phyloP scores from a whole-genome alignment of 495 filamentous ascomycete species.

The Daldinia loculata region DNA sequence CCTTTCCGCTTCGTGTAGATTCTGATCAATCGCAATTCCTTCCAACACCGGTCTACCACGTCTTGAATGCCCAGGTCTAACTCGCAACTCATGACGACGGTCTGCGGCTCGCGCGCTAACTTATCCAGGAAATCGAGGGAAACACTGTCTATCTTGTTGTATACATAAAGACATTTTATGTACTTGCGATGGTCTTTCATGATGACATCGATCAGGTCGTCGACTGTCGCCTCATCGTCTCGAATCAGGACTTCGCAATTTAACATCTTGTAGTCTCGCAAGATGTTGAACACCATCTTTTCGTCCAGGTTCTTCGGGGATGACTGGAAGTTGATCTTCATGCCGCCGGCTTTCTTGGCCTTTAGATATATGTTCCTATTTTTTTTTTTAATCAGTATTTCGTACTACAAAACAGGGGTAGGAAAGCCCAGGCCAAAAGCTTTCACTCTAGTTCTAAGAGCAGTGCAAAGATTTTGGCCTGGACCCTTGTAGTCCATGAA shows the following conservation, averaged over 20 bases:
- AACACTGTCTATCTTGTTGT: slow-evolving; percentile 99
- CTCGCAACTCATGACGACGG: slow-evolving; percentile 97
- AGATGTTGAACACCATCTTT: slow-evolving; percentile 96
- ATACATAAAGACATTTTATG: slow-evolving; percentile 95
- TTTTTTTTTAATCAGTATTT: slow-evolving; percentile 47
- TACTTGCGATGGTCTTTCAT: slow-evolving; percentile 99
- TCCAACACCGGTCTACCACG: slow-evolving; percentile 94
- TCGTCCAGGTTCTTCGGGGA: slow-evolving; percentile 92
- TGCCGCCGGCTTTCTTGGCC: slow-evolving; percentile 92
- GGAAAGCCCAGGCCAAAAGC: background rate
- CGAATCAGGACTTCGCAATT: slow-evolving; percentile 96
- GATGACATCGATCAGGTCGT: slow-evolving; percentile 99
- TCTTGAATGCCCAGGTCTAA: slow-evolving; percentile 96
- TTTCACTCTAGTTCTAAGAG: background rate
- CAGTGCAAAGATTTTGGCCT: background rate
- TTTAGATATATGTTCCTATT: slow-evolving; percentile 98
- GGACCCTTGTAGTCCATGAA: slow-evolving; percentile 1
- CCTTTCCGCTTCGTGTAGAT: slow-evolving; percentile 98
- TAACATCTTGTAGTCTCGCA: slow-evolving; percentile 97
- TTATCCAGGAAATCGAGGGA: slow-evolving; percentile 92
- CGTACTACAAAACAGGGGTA: background rate
- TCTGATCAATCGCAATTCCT: slow-evolving; percentile 88
- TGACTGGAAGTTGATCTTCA: slow-evolving; percentile 96
- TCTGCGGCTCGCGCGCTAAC: slow-evolving; percentile 90
- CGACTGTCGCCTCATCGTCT: slow-evolving; percentile 94